These are phyloP conservation scores for Asterochloris sp. DNA, from an alignment of 139 green algal species.

Conservation along the genomic window DNA sequence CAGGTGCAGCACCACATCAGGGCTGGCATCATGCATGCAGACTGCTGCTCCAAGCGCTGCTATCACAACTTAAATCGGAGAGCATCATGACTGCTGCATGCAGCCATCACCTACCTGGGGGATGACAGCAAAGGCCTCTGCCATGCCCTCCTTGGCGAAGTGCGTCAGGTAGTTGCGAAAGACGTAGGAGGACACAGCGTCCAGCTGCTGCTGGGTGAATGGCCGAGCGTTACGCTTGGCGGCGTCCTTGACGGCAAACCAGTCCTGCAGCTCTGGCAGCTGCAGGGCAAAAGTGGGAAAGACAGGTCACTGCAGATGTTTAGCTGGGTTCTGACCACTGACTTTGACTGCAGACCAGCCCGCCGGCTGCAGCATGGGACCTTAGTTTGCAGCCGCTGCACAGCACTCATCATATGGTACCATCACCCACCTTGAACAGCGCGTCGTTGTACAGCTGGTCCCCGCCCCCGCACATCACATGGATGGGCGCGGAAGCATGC, in stretches of 20 bases:
- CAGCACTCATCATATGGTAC: background rate
- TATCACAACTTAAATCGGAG: too few species aligned
- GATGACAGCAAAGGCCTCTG: slow-evolving; percentile 34
- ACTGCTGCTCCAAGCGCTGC: too few species aligned
- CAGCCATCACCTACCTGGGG: slow-evolving; percentile 28
- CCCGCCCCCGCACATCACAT: slow-evolving; percentile 56
- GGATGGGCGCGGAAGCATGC: slow-evolving; percentile 51
- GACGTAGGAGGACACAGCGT: slow-evolving; percentile 23
- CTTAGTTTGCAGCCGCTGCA: background rate
- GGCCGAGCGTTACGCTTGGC: slow-evolving; percentile 10
- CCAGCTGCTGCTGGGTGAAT: slow-evolving; percentile 21
- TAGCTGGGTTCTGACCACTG: background rate
- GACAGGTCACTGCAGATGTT: too few species aligned
- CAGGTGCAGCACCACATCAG: too few species aligned
- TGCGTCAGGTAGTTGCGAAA: slow-evolving; percentile 35
- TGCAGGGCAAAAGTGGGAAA: background rate
- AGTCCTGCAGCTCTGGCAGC: slow-evolving; percentile 18
- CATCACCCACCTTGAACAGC: slow-evolving; percentile 20
- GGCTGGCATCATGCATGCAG: too few species aligned
- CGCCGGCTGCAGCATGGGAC: background rate
- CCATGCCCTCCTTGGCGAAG: slow-evolving; percentile 23
- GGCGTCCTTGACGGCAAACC: slow-evolving; percentile 12
- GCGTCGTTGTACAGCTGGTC: slow-evolving; percentile 54
- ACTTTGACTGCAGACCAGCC: background rate
- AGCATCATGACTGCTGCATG: background rate